phyloP scores from a whole-genome alignment of 768 basidiomycete genomes.

The Austroboletus eburneus region DNA sequence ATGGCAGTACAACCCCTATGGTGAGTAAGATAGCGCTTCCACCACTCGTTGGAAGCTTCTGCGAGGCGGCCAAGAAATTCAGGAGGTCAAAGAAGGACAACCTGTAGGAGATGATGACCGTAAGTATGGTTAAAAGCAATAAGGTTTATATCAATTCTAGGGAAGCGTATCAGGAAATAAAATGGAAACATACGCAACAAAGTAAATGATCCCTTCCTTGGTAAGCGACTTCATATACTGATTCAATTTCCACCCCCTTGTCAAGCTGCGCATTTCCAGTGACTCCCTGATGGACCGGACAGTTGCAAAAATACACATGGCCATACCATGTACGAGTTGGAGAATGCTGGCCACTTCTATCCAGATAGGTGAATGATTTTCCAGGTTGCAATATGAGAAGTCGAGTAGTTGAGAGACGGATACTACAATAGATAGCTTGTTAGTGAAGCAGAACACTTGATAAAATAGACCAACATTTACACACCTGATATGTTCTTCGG shows the following conservation, averaged over 20 bases:
- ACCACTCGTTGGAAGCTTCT: no score
- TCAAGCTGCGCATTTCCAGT: not conserved
- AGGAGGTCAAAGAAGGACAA: no score
- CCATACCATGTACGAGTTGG: not conserved
- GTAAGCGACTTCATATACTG: not conserved
- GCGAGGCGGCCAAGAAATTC: no score
- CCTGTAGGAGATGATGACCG: no score
- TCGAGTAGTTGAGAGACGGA: not conserved
- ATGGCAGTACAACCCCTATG: no score
- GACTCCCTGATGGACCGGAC: constrained; percentile 1
- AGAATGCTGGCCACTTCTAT: not conserved
- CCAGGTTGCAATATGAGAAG: not conserved
- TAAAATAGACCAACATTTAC: not conserved
- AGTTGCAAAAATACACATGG: not conserved
- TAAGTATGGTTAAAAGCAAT: no score
- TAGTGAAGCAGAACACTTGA: not conserved
- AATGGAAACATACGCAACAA: not conserved
- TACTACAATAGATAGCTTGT: not conserved
- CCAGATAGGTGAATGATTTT: not conserved
- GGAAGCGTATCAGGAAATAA: no score
- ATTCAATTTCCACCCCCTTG: not conserved
- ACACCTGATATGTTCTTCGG: not conserved
- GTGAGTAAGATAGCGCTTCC: no score
- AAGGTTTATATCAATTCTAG: no score
- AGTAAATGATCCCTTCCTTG: not conserved